Base-by-base conservation (phyloP, 1,139 yeast genomes). In the Saccharomyces pastorianus region DNA sequence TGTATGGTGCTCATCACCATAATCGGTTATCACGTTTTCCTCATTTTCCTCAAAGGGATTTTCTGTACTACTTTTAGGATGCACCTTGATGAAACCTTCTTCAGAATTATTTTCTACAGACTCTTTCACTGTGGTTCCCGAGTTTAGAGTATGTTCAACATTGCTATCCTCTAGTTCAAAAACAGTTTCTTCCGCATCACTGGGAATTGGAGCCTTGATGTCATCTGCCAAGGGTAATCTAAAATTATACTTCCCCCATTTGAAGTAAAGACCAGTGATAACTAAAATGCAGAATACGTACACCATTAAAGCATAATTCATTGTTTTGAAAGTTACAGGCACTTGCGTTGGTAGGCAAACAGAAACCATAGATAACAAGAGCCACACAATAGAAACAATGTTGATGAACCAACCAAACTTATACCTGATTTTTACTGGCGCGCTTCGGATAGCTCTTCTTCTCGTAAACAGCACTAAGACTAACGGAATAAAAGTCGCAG, bases 401-500 rank as follows among this genome's bases (percentile, higher is more conserved):
- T 86, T 85, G 55, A 88, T 74, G 17, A 82, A 58, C 77, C 87
- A 84, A 0, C 95, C 91, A 49, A 84, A 71, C 56, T 70, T 64
- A 61, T 76, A 80, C 53, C 82, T 77, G 54, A 88, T 74, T 60
- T 84, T 79, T 70, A 87, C 85, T 1, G 87, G 84, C 0, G 91
- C 85, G 49, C 91, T 90, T 62, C 78, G 76, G 52, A 88, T 76
- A 57, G 84, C 83, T 53, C 74, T 71, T 53, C 96, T 73, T 52
- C 82, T 81, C 61, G 84, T 79, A 31, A 86, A 64, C 69, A 88
- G 68, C 25, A 83, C 78, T 29, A 85, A 76, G 1, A 84, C 64
- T 38, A 88, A 82, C 1, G 96, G 96, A 9, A 88, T 79, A 2
- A 89, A 84, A 61, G 89, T 85, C 1, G 95, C 89, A 28, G 86